Percentiles rank a stretch among this genome's conserved stretches.
These are phyloP conservation scores for Podospora pseudocomata DNA, from an alignment of 495 filamentous ascomycete species.

Conservation along the genomic window DNA sequence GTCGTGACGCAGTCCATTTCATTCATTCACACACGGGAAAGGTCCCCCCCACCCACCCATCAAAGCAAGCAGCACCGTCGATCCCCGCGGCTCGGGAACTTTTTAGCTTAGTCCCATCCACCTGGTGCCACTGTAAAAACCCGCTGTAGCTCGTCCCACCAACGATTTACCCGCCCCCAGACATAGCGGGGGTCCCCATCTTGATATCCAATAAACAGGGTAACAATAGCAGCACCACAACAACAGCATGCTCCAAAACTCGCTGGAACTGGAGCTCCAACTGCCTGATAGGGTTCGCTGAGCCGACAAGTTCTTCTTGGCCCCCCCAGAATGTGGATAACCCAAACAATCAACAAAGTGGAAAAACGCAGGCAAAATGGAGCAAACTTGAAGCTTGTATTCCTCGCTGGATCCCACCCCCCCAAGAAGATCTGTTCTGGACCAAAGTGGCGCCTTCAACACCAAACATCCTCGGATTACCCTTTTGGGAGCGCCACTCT, in stretches of 20 bases:
- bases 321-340: background rate
- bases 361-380: background rate
- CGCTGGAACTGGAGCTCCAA: background rate
- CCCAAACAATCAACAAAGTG: too few species aligned
- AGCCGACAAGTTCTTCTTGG: background rate
- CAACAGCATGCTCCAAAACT: background rate
- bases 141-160: background rate
- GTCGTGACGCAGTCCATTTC: background rate
- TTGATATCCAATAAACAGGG: background rate
- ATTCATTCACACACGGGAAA: too few species aligned
- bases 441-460: background rate
- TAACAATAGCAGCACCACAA: background rate
- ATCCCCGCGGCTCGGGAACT: background rate
- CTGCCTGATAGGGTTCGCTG: background rate
- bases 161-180: background rate
- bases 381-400: background rate
- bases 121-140: background rate
- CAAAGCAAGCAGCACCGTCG: background rate
- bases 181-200: background rate
- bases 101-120: too few species aligned
- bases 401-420: background rate
- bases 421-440: background rate
- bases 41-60: too few species aligned
- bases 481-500: conserved; percentile 11
- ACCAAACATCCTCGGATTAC: conserved; percentile 9